Percentiles rank a stretch among this genome's conserved stretches.
Evolutionary conservation across 2,329 filamentous ascomycete genomes (phyloP).

Genomic region (Fusarium sulawesiense): DNA sequence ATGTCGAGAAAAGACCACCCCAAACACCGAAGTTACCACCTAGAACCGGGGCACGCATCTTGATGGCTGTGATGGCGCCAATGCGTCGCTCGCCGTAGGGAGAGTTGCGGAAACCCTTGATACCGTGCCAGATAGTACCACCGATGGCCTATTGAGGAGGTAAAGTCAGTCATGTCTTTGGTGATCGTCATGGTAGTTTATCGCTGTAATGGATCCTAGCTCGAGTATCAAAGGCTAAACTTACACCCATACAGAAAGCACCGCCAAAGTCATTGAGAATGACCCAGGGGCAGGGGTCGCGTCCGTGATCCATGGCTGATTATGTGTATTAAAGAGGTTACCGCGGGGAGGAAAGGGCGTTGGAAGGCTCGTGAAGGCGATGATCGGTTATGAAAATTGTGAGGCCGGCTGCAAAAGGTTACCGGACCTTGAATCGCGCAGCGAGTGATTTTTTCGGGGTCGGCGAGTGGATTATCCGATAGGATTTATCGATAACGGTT

Average conservation of each 20-base stretch:
- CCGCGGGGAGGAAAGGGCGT: conserved; percentile 1
- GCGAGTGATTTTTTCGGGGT: conserved; percentile 29
- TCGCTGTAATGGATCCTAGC: conserved; percentile 10
- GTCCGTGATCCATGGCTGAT: conserved; percentile 84
- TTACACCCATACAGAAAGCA: conserved; percentile 95
- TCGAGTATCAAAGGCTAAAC: conserved; percentile 47
- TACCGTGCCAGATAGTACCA: conserved; percentile 93
- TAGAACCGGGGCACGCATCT: conserved; percentile 94
- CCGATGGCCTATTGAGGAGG: conserved; percentile 69
- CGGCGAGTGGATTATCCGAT: conserved; percentile 26
- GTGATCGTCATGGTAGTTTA: conserved; percentile 3
- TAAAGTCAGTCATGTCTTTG: conserved; percentile 29
- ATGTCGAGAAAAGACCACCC: conserved; percentile 95
- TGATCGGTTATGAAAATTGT: conserved; percentile 38
- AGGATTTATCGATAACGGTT: not conserved
- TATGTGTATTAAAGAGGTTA: conserved; percentile 15
- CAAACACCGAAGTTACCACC: conserved; percentile 98
- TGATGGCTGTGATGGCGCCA: conserved; percentile 96
- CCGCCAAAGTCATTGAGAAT: conserved; percentile 97
- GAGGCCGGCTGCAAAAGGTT: conserved; percentile 37
- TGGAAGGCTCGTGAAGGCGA: conserved; percentile 26
- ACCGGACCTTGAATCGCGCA: conserved; percentile 26
- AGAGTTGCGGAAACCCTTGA: conserved; percentile 92
- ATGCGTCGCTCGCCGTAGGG: conserved; percentile 95
- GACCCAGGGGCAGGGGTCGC: conserved; percentile 97